Evolutionary conservation across 345 rosid genomes (phyloP).

Genomic region (Salix brachista): DNA sequence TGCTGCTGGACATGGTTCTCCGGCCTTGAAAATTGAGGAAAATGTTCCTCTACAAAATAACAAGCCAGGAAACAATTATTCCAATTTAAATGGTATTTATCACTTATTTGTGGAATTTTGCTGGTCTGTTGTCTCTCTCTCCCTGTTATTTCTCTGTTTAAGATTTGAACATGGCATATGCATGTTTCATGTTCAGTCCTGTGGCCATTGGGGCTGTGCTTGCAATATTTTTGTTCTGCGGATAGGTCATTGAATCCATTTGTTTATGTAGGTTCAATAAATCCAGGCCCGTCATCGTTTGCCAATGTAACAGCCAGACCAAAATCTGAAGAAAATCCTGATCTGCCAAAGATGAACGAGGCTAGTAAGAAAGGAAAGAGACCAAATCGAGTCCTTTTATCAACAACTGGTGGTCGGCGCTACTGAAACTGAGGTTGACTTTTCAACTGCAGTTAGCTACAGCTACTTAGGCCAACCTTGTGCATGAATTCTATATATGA

Average conservation of each 20-base stretch:
- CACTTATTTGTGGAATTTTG: background rate
- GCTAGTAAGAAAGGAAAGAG: constrained; percentile 77
- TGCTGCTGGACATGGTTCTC: constrained; percentile 91
- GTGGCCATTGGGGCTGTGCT: background rate
- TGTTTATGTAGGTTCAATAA: constrained; percentile 45
- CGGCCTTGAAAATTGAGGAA: constrained; percentile 61
- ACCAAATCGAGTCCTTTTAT: constrained; percentile 62
- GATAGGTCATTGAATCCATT: background rate
- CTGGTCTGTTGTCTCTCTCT: background rate
- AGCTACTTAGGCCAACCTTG: background rate
- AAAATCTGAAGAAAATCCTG: constrained; percentile 38
- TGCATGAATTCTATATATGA: background rate
- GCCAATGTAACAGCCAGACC: constrained; percentile 65
- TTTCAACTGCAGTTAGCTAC: background rate
- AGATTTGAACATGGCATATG: background rate
- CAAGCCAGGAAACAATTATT: constrained; percentile 33
- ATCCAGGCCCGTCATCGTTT: constrained; percentile 55
- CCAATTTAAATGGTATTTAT: constrained; percentile 34
- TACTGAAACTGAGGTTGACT: constrained; percentile 33
- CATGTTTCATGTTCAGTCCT: background rate
- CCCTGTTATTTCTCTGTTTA: background rate
- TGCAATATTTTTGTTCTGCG: background rate
- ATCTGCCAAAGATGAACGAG: constrained; percentile 43
- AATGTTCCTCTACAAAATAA: constrained; percentile 27
- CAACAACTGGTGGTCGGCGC: constrained; percentile 80